phyloP scores from a whole-genome alignment of 495 filamentous ascomycete species.

The Penicillium coprophilum region DNA sequence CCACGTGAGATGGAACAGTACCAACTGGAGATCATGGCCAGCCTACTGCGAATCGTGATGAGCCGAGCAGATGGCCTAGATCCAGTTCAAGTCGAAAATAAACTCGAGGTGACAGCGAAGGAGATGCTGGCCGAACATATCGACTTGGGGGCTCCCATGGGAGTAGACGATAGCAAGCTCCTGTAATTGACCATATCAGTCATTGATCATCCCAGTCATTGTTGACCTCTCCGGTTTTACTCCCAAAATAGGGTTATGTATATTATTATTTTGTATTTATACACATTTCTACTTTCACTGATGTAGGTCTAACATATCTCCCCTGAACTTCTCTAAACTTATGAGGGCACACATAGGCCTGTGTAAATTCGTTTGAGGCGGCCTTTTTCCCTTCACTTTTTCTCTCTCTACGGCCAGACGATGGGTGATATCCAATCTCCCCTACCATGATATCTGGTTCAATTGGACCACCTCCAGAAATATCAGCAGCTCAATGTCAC shows the following conservation, averaged over 20 bases:
- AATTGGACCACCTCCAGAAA: no score
- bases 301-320: not conserved
- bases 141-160: constrained; percentile 32
- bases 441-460: no score
- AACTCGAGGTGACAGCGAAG: constrained; percentile 46
- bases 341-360: no score
- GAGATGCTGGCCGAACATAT: constrained; percentile 55
- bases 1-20: constrained; percentile 46
- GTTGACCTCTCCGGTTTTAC: not conserved
- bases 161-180: constrained; percentile 34
- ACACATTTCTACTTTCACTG: not conserved
- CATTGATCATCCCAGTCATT: not conserved
- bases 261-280: constrained; percentile 9
- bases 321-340: no score
- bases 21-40: constrained; percentile 50
- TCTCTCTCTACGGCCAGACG: no score
- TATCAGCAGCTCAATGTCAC: no score
- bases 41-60: constrained; percentile 53
- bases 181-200: constrained; percentile 13
- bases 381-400: no score
- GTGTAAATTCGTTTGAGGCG: no score
- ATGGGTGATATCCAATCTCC: no score
- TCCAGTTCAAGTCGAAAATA: constrained; percentile 37
- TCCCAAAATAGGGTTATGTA: constrained; percentile 2
- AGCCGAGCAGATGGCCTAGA: constrained; percentile 37